A percentile compares a stretch with the other conserved stretches of the same genome.
These are phyloP conservation scores for Sporothrix humicola DNA, from an alignment of 2,329 filamentous ascomycete species.

Conservation along the genomic window DNA sequence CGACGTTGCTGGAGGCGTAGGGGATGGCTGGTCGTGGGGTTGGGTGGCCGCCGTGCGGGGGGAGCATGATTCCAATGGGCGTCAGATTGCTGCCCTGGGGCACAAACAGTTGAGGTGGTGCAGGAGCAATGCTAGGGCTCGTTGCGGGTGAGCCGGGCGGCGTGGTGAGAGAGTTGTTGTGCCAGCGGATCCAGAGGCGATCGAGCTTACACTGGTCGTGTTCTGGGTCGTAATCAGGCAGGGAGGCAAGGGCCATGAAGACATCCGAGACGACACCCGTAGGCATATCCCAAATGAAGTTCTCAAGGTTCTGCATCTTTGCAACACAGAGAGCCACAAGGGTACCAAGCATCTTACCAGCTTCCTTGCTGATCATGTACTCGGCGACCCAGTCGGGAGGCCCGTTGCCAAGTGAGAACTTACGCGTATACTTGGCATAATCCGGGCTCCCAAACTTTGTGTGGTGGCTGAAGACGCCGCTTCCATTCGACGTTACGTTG, in stretches of 20 bases:
- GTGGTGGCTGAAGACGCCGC: background rate
- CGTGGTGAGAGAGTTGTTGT: constrained; percentile 67
- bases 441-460: constrained; percentile 59
- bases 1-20: constrained; percentile 65
- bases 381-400: constrained; percentile 78
- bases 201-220: constrained; percentile 69
- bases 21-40: constrained; percentile 49
- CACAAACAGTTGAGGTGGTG: constrained; percentile 39
- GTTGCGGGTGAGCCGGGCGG: constrained; percentile 46
- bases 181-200: constrained; percentile 80
- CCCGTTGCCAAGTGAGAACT: constrained; percentile 85
- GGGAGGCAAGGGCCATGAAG: constrained; percentile 76
- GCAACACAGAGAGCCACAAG: constrained; percentile 79
- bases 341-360: constrained; percentile 87
- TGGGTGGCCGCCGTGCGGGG: constrained; percentile 43
- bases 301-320: constrained; percentile 80
- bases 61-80: constrained; percentile 49
- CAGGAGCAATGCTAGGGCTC: constrained; percentile 38
- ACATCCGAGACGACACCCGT: constrained; percentile 82
- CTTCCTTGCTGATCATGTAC: constrained; percentile 81
- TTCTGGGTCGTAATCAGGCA: constrained; percentile 65
- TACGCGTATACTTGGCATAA: constrained; percentile 78
- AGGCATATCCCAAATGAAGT: constrained; percentile 88
- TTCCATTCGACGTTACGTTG: constrained; percentile 34
- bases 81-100: constrained; percentile 50